phyloP scores from a whole-genome alignment of 2,329 filamentous ascomycete species.

The Aspergillus clavatus region DNA sequence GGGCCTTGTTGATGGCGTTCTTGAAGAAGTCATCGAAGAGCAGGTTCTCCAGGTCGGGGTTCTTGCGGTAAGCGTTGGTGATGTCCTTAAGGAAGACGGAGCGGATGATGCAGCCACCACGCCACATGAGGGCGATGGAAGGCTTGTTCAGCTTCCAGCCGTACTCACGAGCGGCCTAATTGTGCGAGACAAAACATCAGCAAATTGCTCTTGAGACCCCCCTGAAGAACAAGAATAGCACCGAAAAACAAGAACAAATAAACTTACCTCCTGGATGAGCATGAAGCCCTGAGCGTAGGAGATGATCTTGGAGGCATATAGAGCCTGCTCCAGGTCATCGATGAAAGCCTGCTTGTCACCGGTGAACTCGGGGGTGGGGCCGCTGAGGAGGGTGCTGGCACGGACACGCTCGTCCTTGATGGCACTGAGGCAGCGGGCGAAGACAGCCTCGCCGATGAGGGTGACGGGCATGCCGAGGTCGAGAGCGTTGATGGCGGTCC shows the following conservation, averaged over 20 bases:
- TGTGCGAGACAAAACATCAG: slow-evolving; percentile 14
- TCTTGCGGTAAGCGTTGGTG: slow-evolving; percentile 89
- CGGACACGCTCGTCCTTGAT: slow-evolving; percentile 89
- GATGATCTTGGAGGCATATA: slow-evolving; percentile 99
- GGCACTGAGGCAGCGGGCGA: slow-evolving; percentile 86
- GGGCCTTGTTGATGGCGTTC: slow-evolving; percentile 95
- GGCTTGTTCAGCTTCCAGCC: slow-evolving; percentile 99
- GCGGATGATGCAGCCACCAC: slow-evolving; percentile 98
- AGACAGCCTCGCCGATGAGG: slow-evolving; percentile 93
- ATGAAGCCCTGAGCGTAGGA: slow-evolving; percentile 99
- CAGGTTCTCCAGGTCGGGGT: slow-evolving; percentile 95
- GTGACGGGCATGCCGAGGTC: slow-evolving; percentile 99
- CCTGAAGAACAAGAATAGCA: too few relatives aligned
- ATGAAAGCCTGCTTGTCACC: slow-evolving; percentile 93
- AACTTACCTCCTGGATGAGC: slow-evolving; percentile 90
- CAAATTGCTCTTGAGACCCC: too few relatives aligned
- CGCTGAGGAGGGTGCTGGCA: slow-evolving; percentile 73
- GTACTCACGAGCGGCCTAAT: slow-evolving; percentile 88
- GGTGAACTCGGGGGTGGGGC: slow-evolving; percentile 73
- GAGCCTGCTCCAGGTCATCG: slow-evolving; percentile 94
- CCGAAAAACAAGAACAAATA: too few relatives aligned
- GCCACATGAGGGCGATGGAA: slow-evolving; percentile 99
- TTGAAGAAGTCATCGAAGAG: slow-evolving; percentile 99
- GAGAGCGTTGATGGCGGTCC: slow-evolving; percentile 98
- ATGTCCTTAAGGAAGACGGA: slow-evolving; percentile 99